A percentile compares a stretch with the other conserved stretches of the same genome.
Evolutionary conservation across 2,329 filamentous ascomycete species (phyloP).

Genomic region (Alternaria solani): DNA sequence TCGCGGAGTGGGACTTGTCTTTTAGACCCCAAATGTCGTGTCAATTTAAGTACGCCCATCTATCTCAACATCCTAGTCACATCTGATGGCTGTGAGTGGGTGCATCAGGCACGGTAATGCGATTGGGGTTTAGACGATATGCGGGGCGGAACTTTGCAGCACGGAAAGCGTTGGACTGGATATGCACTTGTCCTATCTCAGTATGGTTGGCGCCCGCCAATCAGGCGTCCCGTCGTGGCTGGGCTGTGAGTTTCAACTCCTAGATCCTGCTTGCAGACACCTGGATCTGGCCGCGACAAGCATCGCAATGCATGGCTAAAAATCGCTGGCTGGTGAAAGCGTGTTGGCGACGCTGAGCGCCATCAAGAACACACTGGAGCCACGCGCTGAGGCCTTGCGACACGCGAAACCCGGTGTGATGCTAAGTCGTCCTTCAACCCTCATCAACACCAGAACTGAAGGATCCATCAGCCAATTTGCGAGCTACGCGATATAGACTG

Average conservation of each 20-base stretch:
- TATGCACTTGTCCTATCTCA: background rate
- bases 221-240: background rate
- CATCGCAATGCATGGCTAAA: background rate
- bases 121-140: slow-evolving; percentile 3
- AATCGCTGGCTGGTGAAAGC: background rate
- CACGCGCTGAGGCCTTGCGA: background rate
- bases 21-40: slow-evolving; percentile 8
- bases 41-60: background rate
- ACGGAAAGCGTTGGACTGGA: background rate
- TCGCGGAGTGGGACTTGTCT: background rate
- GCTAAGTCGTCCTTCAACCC: background rate
- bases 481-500: background rate
- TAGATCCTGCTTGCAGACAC: background rate
- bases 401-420: background rate
- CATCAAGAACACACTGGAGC: background rate
- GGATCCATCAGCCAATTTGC: background rate
- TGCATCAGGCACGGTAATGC: background rate
- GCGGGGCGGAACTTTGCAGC: background rate
- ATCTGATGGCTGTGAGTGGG: background rate
- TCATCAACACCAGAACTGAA: background rate
- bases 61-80: slow-evolving; percentile 4
- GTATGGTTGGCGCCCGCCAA: slow-evolving; percentile 6
- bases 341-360: background rate
- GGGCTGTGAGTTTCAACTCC: background rate
- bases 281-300: background rate